Evolutionary conservation across 129 eudicot genomes (phyloP).

Genomic region (Flaveria sonorensis): DNA sequence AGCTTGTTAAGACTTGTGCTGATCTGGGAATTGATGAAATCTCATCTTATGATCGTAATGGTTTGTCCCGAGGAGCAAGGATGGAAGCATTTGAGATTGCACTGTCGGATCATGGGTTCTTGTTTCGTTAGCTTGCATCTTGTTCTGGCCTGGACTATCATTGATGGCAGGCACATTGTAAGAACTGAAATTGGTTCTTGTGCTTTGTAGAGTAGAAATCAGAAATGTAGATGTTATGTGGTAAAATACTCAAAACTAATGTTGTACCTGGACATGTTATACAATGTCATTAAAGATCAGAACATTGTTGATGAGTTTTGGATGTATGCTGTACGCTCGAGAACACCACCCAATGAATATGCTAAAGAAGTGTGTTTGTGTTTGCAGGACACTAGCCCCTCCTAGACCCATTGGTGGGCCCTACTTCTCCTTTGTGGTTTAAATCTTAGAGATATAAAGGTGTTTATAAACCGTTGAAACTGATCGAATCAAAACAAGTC

Average conservation of each 20-base stretch:
- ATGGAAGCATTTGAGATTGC: conserved; percentile 91
- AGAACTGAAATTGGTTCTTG: not conserved
- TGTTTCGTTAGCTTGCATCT: conserved; percentile 41
- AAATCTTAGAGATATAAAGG: not conserved
- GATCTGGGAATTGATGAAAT: conserved; percentile 72
- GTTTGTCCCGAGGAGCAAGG: conserved; percentile 65
- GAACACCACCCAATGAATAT: not conserved
- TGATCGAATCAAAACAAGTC: not conserved
- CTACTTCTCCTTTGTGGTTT: not conserved
- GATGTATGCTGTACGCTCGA: not conserved
- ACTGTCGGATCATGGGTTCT: conserved; percentile 72
- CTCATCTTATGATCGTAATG: conserved; percentile 83
- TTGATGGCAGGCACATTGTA: conserved; percentile 18
- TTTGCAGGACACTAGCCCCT: not conserved
- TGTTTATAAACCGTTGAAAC: not conserved
- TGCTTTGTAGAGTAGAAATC: conserved; percentile 15
- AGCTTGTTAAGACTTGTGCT: conserved; percentile 73
- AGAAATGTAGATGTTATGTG: conserved; percentile 4
- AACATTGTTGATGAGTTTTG: not conserved
- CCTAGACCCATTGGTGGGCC: not conserved
- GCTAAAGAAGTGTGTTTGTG: not conserved
- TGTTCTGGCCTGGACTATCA: not conserved
- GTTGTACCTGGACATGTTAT: not conserved
- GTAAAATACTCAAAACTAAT: conserved; percentile 7
- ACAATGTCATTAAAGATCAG: not conserved